A percentile compares a stretch with the other conserved stretches of the same genome.
These are phyloP conservation scores for Sclerotinia glacialis DNA, from an alignment of 2,329 filamentous ascomycete species.

Conservation along the genomic window DNA sequence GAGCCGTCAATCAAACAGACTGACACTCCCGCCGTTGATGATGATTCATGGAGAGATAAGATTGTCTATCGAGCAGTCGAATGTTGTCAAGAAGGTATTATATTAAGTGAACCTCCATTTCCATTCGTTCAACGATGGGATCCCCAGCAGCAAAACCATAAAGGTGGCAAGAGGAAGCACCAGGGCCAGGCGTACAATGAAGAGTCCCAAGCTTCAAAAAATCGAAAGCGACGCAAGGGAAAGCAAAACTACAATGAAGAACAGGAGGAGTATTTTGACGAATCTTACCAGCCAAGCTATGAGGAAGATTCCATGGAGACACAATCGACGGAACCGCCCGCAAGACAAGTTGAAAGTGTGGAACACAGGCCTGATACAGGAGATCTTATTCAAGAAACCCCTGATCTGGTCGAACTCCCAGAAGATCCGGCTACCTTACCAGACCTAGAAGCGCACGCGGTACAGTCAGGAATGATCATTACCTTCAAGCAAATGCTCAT, in stretches of 20 bases:
- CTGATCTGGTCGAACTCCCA: constrained; percentile 64
- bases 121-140: constrained; percentile 92
- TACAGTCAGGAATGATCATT: constrained; percentile 60
- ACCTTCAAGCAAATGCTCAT: constrained; percentile 65
- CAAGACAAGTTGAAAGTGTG: constrained; percentile 25
- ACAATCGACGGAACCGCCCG: constrained; percentile 31
- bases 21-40: constrained; percentile 45
- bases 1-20: constrained; percentile 27
- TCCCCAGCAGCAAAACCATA: constrained; percentile 60
- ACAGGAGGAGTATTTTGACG: constrained; percentile 41
- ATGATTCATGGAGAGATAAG: constrained; percentile 69
- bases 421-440: constrained; percentile 55
- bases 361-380: constrained; percentile 34
- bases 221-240: constrained; percentile 49
- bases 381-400: constrained; percentile 36
- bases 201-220: constrained; percentile 44
- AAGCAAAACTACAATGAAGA: constrained; percentile 45
- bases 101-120: constrained; percentile 76
- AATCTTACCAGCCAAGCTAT: constrained; percentile 36
- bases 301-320: constrained; percentile 37
- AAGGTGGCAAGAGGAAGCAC: constrained; percentile 50
- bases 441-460: constrained; percentile 47
- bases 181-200: constrained; percentile 45
- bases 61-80: constrained; percentile 79
- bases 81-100: constrained; percentile 68